These are phyloP conservation scores for Trichosporon faecale DNA, from an alignment of 1,284 basidiomycete genomes.

Conservation along the genomic window DNA sequence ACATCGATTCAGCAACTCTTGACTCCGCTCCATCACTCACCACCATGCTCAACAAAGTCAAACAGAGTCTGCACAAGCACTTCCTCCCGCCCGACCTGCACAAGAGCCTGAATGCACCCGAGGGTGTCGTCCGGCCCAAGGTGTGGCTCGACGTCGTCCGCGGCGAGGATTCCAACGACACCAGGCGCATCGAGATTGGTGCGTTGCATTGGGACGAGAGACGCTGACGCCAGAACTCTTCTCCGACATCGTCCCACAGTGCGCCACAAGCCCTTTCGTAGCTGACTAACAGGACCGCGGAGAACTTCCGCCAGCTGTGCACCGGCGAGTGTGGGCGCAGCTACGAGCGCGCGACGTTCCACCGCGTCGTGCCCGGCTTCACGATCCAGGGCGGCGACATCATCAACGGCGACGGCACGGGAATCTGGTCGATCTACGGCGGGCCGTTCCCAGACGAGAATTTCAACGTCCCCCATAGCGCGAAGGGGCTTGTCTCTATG, in stretches of 20 bases:
- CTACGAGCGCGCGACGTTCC: constrained; percentile 18
- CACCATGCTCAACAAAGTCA: constrained; percentile 21
- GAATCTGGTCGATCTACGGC: constrained; percentile 43
- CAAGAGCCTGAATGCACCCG: constrained; percentile 9
- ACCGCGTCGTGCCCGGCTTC: constrained; percentile 56
- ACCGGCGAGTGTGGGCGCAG: neutral
- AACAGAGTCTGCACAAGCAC: constrained; percentile 15
- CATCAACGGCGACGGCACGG: constrained; percentile 54
- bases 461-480: constrained; percentile 16
- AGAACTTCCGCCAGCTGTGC: constrained; percentile 23
- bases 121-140: constrained; percentile 18
- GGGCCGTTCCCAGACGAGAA: constrained; percentile 35
- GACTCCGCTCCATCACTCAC: neutral
- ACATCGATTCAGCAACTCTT: neutral
- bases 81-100: constrained; percentile 21
- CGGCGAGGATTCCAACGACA: constrained; percentile 2
- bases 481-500: constrained; percentile 20
- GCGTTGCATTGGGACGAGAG: neutral
- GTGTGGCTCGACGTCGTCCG: constrained; percentile 19
- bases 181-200: constrained; percentile 20
- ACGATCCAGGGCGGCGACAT: constrained; percentile 75
- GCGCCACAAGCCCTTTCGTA: neutral
- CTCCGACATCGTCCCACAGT: constrained; percentile 18
- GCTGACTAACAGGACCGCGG: constrained; percentile 14
- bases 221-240: constrained; percentile 23